Evolutionary conservation across 805 yeast species (phyloP).

Genomic region (Candida awuae): DNA sequence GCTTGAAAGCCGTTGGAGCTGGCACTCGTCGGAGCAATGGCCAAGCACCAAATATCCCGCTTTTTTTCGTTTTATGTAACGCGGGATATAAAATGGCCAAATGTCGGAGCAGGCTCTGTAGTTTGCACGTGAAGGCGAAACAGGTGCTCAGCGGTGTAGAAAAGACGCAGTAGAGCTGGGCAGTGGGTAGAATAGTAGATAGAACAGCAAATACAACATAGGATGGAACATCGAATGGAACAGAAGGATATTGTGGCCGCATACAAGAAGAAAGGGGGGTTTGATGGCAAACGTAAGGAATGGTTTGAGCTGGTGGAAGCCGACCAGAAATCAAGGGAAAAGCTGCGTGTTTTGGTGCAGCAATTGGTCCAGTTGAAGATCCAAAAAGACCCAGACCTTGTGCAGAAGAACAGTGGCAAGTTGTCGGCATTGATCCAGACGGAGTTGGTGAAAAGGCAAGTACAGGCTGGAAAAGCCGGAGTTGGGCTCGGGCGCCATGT

Average conservation of each 20-base stretch:
- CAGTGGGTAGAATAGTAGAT: no score
- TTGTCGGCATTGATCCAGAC: slow-evolving; percentile 47
- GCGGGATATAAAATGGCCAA: no score
- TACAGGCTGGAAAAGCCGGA: slow-evolving; percentile 2
- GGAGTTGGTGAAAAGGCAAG: slow-evolving; percentile 31
- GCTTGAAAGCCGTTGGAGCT: no score
- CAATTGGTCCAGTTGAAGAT: slow-evolving; percentile 40
- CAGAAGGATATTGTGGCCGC: slow-evolving; percentile 34
- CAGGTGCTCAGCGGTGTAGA: no score
- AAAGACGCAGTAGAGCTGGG: no score
- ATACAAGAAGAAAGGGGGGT: slow-evolving; percentile 42
- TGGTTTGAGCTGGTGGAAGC: slow-evolving; percentile 35
- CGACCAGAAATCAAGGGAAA: slow-evolving; percentile 4
- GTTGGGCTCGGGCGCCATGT: not conserved
- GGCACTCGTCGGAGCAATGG: no score
- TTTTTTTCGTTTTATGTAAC: no score
- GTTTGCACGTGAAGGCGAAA: not conserved
- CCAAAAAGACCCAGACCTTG: slow-evolving; percentile 38
- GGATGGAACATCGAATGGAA: slow-evolving; percentile 3
- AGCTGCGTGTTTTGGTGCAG: slow-evolving; percentile 32
- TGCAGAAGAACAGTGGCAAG: slow-evolving; percentile 41
- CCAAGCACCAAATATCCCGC: no score
- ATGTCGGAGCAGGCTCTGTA: not conserved
- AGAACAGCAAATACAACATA: no score
- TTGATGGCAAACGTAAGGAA: slow-evolving; percentile 37